Evolutionary conservation across 129 eudicot genomes (phyloP).

Genomic region (Chrysanthemum lavandulifolium): DNA sequence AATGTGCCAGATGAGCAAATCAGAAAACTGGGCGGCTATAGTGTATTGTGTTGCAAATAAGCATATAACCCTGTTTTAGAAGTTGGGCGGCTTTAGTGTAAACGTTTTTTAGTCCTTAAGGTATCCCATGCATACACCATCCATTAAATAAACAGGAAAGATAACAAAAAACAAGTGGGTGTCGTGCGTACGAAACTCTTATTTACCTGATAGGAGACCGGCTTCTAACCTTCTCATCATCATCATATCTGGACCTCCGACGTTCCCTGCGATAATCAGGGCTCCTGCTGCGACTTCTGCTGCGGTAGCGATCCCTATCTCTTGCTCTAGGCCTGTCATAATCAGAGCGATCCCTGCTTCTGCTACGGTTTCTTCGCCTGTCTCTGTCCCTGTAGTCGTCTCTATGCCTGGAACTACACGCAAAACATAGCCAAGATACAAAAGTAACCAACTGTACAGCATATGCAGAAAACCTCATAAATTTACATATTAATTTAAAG

Average conservation of each 20-base stretch:
- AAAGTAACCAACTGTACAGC: background rate
- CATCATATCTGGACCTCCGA: slow-evolving; percentile 73
- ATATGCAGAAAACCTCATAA: slow-evolving; percentile 11
- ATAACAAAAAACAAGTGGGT: background rate
- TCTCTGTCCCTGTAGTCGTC: slow-evolving; percentile 66
- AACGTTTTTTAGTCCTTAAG: background rate
- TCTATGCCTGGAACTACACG: slow-evolving; percentile 46
- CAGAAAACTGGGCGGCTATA: too few relatives aligned
- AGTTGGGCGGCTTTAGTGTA: background rate
- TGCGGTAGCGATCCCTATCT: slow-evolving; percentile 63
- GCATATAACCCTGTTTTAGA: too few relatives aligned
- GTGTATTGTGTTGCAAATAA: too few relatives aligned
- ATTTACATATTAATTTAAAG: background rate
- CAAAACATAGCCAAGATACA: background rate
- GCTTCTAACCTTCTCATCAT: slow-evolving; percentile 73
- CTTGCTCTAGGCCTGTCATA: slow-evolving; percentile 62
- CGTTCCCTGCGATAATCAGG: slow-evolving; percentile 81
- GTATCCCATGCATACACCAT: background rate
- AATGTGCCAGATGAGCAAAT: too few relatives aligned
- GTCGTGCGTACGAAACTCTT: slow-evolving; percentile 28
- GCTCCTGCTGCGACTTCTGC: slow-evolving; percentile 81
- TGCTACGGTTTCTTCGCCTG: slow-evolving; percentile 78
- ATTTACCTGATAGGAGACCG: slow-evolving; percentile 70
- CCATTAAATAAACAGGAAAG: slow-evolving; percentile 1
- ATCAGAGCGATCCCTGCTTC: slow-evolving; percentile 77